Percentiles rank a stretch among this genome's conserved stretches.
Conservation (phyloP, 2,329 filamentous ascomycete species). For the Fusarium chaquense region DNA sequence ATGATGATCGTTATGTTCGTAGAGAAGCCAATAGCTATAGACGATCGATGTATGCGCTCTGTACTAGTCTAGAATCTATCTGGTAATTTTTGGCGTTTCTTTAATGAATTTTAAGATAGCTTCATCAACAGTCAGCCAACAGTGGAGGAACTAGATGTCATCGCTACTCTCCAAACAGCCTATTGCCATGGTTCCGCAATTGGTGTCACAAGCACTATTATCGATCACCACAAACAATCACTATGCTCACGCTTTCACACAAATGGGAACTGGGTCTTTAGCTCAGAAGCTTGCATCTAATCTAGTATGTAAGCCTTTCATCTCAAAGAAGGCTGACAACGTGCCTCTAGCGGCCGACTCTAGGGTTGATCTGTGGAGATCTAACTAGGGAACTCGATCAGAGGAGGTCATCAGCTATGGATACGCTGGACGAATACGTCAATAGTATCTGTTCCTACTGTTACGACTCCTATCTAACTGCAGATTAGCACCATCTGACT, state of each 20-base stretch:
- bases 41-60: neutral
- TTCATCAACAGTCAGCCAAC: slow-evolving; percentile 19
- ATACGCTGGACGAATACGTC: neutral
- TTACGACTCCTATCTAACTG: neutral
- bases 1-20: slow-evolving; percentile 2
- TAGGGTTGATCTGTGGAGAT: slow-evolving; percentile 13
- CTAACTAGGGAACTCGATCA: neutral
- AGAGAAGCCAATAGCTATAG: slow-evolving; percentile 13
- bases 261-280: neutral
- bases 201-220: neutral
- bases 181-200: slow-evolving; percentile 13
- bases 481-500: neutral
- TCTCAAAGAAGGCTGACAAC: slow-evolving; percentile 16
- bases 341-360: slow-evolving; percentile 11
- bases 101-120: slow-evolving; percentile 3
- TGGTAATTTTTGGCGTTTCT: slow-evolving; percentile 25
- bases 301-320: neutral
- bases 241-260: neutral
- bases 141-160: slow-evolving; percentile 27
- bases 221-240: neutral
- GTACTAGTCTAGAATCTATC: slow-evolving; percentile 26
- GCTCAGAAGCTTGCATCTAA: slow-evolving; percentile 1
- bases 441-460: neutral
- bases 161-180: slow-evolving; percentile 4
- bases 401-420: neutral